A percentile compares a stretch with the other conserved stretches of the same genome.
These are phyloP conservation scores for Botryotinia narcissicola DNA, from an alignment of 2,329 filamentous ascomycete species.

Conservation along the genomic window DNA sequence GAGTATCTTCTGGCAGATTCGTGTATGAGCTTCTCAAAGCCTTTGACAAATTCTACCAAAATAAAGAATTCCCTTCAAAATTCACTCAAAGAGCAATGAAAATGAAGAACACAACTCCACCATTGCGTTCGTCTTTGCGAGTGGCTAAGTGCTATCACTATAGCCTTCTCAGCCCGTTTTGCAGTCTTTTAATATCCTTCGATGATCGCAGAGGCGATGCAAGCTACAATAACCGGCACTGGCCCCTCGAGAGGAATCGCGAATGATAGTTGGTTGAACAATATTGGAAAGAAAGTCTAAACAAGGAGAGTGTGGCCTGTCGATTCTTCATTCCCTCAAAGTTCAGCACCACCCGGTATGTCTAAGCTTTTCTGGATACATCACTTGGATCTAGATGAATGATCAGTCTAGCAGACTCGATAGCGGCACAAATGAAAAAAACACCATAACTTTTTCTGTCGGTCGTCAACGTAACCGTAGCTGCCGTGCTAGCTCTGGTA, in stretches of 20 bases:
- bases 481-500: background rate
- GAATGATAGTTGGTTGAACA: too few relatives aligned
- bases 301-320: background rate
- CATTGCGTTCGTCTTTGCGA: background rate
- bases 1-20: background rate
- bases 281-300: too few relatives aligned
- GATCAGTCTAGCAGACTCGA: background rate
- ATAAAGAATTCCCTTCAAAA: background rate
- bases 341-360: rapidly evolving
- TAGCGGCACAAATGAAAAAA: background rate
- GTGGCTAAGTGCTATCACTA: too few relatives aligned
- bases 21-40: background rate
- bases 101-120: background rate
- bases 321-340: background rate
- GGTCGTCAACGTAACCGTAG: background rate
- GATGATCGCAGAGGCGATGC: rapidly evolving
- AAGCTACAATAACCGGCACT: background rate
- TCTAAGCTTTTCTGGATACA: background rate
- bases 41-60: background rate
- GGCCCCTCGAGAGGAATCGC: too few relatives aligned
- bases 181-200: background rate
- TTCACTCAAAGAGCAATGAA: background rate
- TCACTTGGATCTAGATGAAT: background rate
- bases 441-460: background rate
- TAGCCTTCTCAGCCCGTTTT: too few relatives aligned